Conservation (phyloP, 2,329 filamentous ascomycete species). For the Chrysosphaeria jannelii region DNA sequence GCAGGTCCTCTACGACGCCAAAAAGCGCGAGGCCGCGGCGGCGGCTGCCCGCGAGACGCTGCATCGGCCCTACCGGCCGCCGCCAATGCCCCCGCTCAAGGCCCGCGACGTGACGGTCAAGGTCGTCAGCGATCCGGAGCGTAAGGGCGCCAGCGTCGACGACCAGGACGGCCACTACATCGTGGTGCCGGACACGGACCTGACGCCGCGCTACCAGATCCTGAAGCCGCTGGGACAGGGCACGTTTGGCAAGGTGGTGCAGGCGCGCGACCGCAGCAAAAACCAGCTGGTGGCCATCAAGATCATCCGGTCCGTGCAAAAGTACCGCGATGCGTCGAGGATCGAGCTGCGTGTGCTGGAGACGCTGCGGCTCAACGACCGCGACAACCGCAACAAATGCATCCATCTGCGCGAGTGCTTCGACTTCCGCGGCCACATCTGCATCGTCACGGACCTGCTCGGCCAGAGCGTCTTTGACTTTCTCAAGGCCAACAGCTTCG, state of each 20-base stretch:
- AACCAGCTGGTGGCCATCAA: conserved; percentile 75
- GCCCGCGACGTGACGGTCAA: conserved; percentile 44
- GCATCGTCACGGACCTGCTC: conserved; percentile 46
- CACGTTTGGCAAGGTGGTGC: conserved; percentile 93
- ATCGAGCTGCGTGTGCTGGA: conserved; percentile 85
- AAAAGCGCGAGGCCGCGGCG: conserved; percentile 43
- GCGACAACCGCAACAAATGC: conserved; percentile 76
- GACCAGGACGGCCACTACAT: conserved; percentile 96
- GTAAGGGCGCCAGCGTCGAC: conserved; percentile 43
- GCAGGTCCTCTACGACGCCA: conserved; percentile 55
- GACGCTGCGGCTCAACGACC: conserved; percentile 74
- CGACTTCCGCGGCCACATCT: conserved; percentile 91
- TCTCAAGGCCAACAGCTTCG: conserved; percentile 78
- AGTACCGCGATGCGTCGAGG: conserved; percentile 83
- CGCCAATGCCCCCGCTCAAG: conserved; percentile 70
- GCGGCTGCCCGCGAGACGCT: conserved; percentile 30
- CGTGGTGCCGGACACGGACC: conserved; percentile 55
- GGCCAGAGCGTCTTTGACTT: conserved; percentile 98
- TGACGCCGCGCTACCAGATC: conserved; percentile 80
- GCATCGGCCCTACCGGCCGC: conserved; percentile 58
- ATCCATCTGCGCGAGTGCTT: conserved; percentile 94
- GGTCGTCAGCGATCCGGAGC: conserved; percentile 19
- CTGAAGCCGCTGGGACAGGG: conserved; percentile 76
- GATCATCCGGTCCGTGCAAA: conserved; percentile 92
- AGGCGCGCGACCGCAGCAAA: conserved; percentile 53